A percentile compares a stretch with the other conserved stretches of the same genome.
Conservation (phyloP, 2,329 filamentous ascomycete genomes). For the Penicillium nordicum region DNA sequence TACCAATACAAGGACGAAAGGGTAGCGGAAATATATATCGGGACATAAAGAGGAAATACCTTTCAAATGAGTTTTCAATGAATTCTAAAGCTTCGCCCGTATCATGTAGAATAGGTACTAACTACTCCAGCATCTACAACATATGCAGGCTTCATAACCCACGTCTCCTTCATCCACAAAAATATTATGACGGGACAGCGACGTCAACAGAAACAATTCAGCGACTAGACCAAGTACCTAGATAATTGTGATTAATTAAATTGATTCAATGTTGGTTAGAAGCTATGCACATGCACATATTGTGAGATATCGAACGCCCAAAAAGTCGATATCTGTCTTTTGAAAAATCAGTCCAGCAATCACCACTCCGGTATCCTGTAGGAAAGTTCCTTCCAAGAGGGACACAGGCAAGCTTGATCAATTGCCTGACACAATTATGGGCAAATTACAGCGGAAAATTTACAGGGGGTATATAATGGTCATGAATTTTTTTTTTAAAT, state of each 20-base stretch:
- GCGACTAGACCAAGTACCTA: no score
- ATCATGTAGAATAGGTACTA: neutral
- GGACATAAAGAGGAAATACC: neutral
- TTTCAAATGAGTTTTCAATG: neutral
- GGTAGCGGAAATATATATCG: neutral
- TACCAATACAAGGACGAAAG: no score
- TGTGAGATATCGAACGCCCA: neutral
- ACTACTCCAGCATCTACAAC: neutral
- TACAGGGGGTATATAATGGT: constrained; percentile 10
- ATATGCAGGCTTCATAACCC: no score
- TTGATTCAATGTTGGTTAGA: neutral
- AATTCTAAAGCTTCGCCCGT: neutral
- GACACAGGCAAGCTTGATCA: neutral
- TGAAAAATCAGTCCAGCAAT: neutral
- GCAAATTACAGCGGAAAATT: neutral
- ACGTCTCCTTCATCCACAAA: neutral
- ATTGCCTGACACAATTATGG: neutral
- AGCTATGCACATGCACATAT: no score
- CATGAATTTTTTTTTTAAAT: constrained; percentile 27
- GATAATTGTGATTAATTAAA: neutral
- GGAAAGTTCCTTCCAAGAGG: neutral
- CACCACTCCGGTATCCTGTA: no score
- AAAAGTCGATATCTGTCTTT: neutral
- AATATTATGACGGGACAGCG: neutral
- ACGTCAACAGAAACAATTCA: neutral